phyloP scores from a whole-genome alignment of 305 asterid species.

The Lippia alba region DNA sequence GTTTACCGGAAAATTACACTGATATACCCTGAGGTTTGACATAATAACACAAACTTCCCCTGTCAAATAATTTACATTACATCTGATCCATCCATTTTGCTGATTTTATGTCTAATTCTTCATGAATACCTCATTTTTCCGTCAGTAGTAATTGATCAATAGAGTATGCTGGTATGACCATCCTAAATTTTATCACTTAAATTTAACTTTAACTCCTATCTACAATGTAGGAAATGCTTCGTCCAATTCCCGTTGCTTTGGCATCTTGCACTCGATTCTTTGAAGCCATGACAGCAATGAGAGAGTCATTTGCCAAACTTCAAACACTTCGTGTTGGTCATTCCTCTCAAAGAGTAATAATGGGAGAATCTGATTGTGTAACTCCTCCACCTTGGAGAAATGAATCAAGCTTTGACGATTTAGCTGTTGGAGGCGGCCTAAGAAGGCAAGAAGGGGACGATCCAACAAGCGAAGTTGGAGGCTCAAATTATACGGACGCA shows the following conservation, averaged over 20 bases:
- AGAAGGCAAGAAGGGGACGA: conserved; percentile 49
- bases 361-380: conserved; percentile 63
- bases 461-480: conserved; percentile 43
- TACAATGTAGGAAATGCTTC: conserved; percentile 82
- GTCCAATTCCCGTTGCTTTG: conserved; percentile 95
- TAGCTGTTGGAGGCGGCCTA: conserved; percentile 46
- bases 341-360: conserved; percentile 52
- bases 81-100: too few species aligned
- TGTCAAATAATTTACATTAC: too few species aligned
- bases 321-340: conserved; percentile 84
- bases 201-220: conserved; percentile 22
- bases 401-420: conserved; percentile 73
- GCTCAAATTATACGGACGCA: conserved; percentile 44
- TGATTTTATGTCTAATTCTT: too few species aligned
- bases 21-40: too few species aligned
- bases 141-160: too few species aligned
- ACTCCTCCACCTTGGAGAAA: conserved; percentile 86
- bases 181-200: neutral
- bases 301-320: conserved; percentile 90
- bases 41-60: too few species aligned
- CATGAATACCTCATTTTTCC: too few species aligned
- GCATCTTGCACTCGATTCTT: conserved; percentile 98
- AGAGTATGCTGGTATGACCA: too few species aligned
- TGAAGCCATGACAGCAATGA: conserved; percentile 98
- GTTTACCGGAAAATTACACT: too few species aligned